Evolutionary conservation across 139 green algal species (phyloP), one percentile per base, ranked within the genome.

Genomic region (Microglena sp.): DNA sequence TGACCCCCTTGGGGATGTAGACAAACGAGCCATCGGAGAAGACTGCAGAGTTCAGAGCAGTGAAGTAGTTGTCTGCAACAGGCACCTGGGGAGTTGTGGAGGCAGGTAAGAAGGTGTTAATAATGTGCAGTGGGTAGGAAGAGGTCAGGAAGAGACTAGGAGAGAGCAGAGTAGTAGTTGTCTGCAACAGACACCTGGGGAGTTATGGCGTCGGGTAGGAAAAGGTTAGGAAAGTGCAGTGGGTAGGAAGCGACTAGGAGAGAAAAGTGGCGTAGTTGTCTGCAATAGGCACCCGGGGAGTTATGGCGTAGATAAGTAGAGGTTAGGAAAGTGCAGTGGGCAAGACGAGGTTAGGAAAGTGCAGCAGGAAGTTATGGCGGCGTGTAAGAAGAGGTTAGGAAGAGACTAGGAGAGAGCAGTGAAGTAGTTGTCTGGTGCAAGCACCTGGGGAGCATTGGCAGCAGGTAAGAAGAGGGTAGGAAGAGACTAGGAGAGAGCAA

Each of bases 191-290:
- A 92, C 18, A 98, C 84, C 87, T 94, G 77, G 50, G 2, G 8
- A 24, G 21, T n/a, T 46, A 2, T 45, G 54, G 27, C 26, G 45
- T 44, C n/a, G 27, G 40, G 18, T 22, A 55, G 22, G 22, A 50
- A 15, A 15, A 15, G 8, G 40, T 15, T n/a, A 50, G 15, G 8
- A 15, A 50, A n/a, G 40, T 50, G 40, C 11, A 8, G 15, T 8
- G 40, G 40, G 15, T 8, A 8, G 40, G 15, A 50, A n/a, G n/a
- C n/a, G n/a, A n/a, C n/a, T n/a, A n/a, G n/a, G n/a, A n/a, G n/a
- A 99, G 82, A 3, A 92, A 92, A 3, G 94, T 84, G 71, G 88
- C 99, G 79, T 98, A 99, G 83, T 99, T 99, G 79, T 99, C 94
- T 2, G 35, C 83, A 5, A 91, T 76, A 1, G 94, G 94, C 18